phyloP scores from a whole-genome alignment of 2,329 filamentous ascomycete genomes.

The Podosphaera leucotricha region DNA sequence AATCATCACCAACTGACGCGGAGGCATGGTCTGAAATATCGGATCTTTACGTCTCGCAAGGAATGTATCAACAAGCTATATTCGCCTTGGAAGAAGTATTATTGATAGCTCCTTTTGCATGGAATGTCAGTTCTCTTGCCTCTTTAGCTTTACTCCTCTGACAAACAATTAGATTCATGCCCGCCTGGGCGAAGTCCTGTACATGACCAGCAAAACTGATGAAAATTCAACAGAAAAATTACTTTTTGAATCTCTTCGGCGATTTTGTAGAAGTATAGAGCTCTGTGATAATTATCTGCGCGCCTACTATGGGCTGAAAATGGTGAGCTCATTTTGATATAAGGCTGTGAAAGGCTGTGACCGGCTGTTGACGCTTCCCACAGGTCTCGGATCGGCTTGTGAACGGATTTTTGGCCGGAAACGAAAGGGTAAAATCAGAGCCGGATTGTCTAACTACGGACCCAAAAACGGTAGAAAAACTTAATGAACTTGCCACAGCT shows the following conservation, averaged over 20 bases:
- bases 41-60: conserved; percentile 63
- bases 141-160: background rate
- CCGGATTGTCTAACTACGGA: conserved; percentile 27
- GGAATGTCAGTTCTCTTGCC: conserved; percentile 45
- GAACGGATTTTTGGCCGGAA: conserved; percentile 14
- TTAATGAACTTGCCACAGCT: conserved; percentile 48
- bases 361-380: no score
- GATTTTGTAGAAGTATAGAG: conserved; percentile 79
- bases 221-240: conserved; percentile 22
- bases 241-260: conserved; percentile 51
- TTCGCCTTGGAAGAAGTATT: conserved; percentile 81
- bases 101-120: conserved; percentile 69
- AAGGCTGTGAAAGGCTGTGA: no score
- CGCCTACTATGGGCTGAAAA: conserved; percentile 76
- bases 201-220: conserved; percentile 35
- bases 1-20: conserved; percentile 67
- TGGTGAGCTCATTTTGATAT: conserved; percentile 25
- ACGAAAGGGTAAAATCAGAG: conserved; percentile 25
- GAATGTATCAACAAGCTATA: conserved; percentile 59
- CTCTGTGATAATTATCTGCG: conserved; percentile 81
- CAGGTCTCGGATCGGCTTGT: conserved; percentile 1
- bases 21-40: conserved; percentile 86
- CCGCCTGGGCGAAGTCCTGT: conserved; percentile 59
- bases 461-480: conserved; percentile 33
- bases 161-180: conserved; percentile 47